Evolutionary conservation across 2,329 filamentous ascomycete genomes (phyloP), one percentile per base, ranked within the genome.

Genomic region (Sphaceloma murrayae): DNA sequence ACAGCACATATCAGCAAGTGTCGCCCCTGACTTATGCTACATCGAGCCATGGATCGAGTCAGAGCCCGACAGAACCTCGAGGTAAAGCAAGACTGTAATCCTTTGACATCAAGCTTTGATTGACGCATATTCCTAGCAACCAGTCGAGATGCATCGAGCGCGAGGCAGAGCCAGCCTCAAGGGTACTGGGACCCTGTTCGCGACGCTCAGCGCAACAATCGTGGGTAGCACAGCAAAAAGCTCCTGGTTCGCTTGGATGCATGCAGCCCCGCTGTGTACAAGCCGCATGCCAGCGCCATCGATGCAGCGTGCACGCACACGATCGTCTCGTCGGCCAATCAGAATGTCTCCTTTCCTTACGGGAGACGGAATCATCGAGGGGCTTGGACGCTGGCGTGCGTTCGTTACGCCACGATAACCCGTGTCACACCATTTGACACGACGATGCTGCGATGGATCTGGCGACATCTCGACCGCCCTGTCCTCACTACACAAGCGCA

Each of bases 111-210:
- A 16, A n/a, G 11, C 9, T 10, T 11, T 36, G 6, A 5, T 22
- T 42, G 21, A 42, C 30, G 14, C 19, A n/a, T 26, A 29, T 22
- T 36, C 4, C 33, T 27, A 36, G 46, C 30, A 22, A 42, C 33
- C 34, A 22, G 30, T 27, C 43, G 42, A 29, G 47, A 34, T 19
- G 42, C 31, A 10, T 27, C 26, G 26, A 36, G 10, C 13, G 31
- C 14, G n/a, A 5, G 10, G 38, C 33, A 32, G 11, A 39, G 33
- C 27, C 21, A 27, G 11, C 36, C 40, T 5, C 46, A 45, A 32
- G 51, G 53, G 18, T 59, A 58, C 44, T 59, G 57, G 56, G 56
- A 59, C 48, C 57, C 57, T 6, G 56, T 59, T 6, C 54, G 54
- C 11, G 48, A 49, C 16, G 45, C 48, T 7, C 43, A 49, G 18